phyloP scores from a whole-genome alignment of 345 rosid species.

The Pseudoturritis turrita region DNA sequence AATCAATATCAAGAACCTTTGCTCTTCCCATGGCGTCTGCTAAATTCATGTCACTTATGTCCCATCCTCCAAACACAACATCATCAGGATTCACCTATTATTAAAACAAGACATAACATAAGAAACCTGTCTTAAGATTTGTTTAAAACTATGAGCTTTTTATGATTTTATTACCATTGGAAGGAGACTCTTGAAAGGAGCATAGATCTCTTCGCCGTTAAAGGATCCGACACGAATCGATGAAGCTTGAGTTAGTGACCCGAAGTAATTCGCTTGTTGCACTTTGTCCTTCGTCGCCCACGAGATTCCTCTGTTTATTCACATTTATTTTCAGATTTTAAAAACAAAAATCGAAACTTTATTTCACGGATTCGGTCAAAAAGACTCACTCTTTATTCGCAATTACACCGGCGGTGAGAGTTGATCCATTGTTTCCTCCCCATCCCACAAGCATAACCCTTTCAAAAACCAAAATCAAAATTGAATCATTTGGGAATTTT shows the following conservation, averaged over 20 bases:
- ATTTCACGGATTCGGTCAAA: neutral
- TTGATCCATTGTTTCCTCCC: conserved; percentile 98
- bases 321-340: conserved; percentile 53
- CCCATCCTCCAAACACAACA: conserved; percentile 97
- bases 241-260: conserved; percentile 94
- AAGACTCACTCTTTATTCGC: conserved; percentile 86
- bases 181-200: conserved; percentile 97
- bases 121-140: neutral
- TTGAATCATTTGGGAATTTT: neutral
- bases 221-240: conserved; percentile 84
- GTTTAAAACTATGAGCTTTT: neutral
- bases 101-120: neutral
- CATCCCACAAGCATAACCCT: conserved; percentile 99
- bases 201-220: conserved; percentile 97
- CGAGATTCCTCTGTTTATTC: conserved; percentile 71
- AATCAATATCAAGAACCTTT: conserved; percentile 81
- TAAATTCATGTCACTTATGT: conserved; percentile 91
- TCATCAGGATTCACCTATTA: conserved; percentile 73
- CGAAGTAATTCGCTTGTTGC: conserved; percentile 95
- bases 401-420: conserved; percentile 84
- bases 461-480: neutral
- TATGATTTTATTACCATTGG: conserved; percentile 54
- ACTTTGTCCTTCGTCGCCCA: conserved; percentile 99
- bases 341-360: conserved; percentile 51
- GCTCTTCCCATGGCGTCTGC: conserved; percentile 99